These are phyloP conservation scores for Rhizopus sp. DNA, from an alignment of 371 early-diverging fungal species.

Conservation along the genomic window DNA sequence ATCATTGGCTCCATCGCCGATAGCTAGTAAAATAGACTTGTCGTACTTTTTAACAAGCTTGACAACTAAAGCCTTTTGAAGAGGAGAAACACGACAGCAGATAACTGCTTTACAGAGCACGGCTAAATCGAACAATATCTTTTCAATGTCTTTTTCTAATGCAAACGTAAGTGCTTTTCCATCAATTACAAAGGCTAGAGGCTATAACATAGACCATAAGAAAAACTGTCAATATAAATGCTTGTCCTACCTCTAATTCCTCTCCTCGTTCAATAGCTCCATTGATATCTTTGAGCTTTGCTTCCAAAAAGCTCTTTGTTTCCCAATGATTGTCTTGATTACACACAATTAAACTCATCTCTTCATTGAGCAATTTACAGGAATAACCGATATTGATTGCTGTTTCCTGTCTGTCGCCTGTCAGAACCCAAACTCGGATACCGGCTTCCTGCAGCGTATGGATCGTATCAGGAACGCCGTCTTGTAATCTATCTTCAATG, in stretches of 20 bases:
- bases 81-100: conserved; percentile 93
- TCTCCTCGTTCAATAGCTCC: conserved; percentile 55
- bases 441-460: conserved; percentile 93
- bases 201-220: conserved; percentile 26
- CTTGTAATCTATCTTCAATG: conserved; percentile 98
- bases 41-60: conserved; percentile 70
- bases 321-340: conserved; percentile 82
- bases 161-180: conserved; percentile 71
- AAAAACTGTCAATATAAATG: not conserved
- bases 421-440: conserved; percentile 96
- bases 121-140: conserved; percentile 44
- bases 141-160: conserved; percentile 61
- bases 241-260: conserved; percentile 52
- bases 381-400: conserved; percentile 93
- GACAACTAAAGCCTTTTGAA: conserved; percentile 93
- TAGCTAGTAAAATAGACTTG: conserved; percentile 78
- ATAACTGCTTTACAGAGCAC: conserved; percentile 75
- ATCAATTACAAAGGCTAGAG: conserved; percentile 72
- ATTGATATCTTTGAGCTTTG: conserved; percentile 71
- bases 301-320: conserved; percentile 75
- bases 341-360: conserved; percentile 81
- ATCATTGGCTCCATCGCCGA: conserved; percentile 98
- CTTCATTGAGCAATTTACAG: conserved; percentile 86
- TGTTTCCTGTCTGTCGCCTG: conserved; percentile 94
- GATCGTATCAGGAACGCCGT: conserved; percentile 97